phyloP scores from a whole-genome alignment of 1,284 basidiomycete genomes.

The Austroboletus niveus region DNA sequence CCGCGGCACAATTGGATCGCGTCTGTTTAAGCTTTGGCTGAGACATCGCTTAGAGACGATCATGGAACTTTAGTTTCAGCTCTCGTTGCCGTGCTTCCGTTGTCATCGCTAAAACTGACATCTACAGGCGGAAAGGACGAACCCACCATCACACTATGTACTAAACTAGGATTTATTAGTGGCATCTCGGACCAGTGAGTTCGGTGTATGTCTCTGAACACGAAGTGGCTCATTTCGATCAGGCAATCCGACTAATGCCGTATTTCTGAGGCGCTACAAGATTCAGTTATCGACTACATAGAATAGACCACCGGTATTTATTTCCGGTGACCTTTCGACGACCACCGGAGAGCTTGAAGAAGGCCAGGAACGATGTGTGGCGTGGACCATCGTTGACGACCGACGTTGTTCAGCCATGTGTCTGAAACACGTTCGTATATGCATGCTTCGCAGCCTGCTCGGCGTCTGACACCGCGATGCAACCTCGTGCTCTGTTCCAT shows the following conservation, averaged over 20 bases:
- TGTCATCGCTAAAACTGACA: neutral
- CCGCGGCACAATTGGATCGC: neutral
- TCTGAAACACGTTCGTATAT: neutral
- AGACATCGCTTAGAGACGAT: slow-evolving; percentile 15
- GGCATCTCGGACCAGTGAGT: slow-evolving; percentile 27
- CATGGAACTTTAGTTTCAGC: slow-evolving; percentile 25
- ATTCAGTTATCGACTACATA: slow-evolving; percentile 34
- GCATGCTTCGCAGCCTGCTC: slow-evolving; percentile 35
- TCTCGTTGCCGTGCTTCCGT: neutral
- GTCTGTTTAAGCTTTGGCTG: neutral
- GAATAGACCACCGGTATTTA: slow-evolving; percentile 35
- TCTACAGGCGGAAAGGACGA: slow-evolving; percentile 25
- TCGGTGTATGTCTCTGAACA: slow-evolving; percentile 28
- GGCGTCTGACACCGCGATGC: slow-evolving; percentile 44
- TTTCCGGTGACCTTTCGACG: slow-evolving; percentile 27
- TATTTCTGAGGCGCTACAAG: slow-evolving; percentile 25
- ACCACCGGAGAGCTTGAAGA: slow-evolving; percentile 25
- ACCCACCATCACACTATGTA: slow-evolving; percentile 21
- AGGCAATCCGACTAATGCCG: slow-evolving; percentile 20
- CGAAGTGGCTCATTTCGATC: slow-evolving; percentile 28
- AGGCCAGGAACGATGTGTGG: slow-evolving; percentile 12
- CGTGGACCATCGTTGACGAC: slow-evolving; percentile 48
- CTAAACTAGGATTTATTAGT: slow-evolving; percentile 32
- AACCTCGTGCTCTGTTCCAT: slow-evolving; percentile 47
- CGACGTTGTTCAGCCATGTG: slow-evolving; percentile 16